phyloP scores from a whole-genome alignment of 1,284 basidiomycete genomes.

The Acaromyces ingoldii region DNA sequence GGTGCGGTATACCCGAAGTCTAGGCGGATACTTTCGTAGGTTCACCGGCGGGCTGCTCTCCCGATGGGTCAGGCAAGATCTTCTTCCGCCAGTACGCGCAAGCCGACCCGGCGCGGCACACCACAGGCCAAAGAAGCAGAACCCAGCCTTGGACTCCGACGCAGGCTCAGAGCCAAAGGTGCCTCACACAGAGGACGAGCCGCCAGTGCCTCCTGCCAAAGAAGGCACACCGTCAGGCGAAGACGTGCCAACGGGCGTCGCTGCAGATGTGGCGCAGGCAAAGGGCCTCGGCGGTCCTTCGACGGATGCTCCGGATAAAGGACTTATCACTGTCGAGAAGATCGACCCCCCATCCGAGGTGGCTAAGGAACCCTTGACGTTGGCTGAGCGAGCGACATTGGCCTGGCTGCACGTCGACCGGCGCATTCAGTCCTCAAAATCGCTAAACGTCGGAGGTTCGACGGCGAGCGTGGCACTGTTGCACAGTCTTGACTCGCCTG shows the following conservation, averaged over 20 bases:
- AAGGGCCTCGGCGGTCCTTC: neutral
- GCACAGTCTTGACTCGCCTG: constrained; percentile 72
- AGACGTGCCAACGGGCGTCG: too few species aligned
- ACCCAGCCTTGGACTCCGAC: neutral
- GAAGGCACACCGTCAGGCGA: too few species aligned
- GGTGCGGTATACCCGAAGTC: constrained; percentile 41
- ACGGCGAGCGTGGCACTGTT: constrained; percentile 84
- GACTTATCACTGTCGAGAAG: constrained; percentile 1
- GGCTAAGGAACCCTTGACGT: constrained; percentile 26
- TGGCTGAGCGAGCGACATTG: constrained; percentile 45
- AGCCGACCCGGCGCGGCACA: constrained; percentile 17
- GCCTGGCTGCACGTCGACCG: constrained; percentile 47
- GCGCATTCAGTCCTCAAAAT: constrained; percentile 31
- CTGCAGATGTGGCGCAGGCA: too few species aligned
- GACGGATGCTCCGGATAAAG: neutral
- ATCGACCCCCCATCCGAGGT: constrained; percentile 30
- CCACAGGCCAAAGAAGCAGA: constrained; percentile 1
- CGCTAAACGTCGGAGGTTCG: constrained; percentile 60
- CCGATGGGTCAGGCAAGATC: constrained; percentile 40
- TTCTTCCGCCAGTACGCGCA: constrained; percentile 28
- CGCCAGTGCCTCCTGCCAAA: too few species aligned
- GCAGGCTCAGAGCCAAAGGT: too few species aligned
- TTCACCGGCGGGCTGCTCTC: constrained; percentile 40
- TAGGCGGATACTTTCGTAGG: constrained; percentile 46
- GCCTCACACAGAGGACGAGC: too few species aligned